Conservation (phyloP, 164 flowering plant species). For the Vitis cinerea region DNA sequence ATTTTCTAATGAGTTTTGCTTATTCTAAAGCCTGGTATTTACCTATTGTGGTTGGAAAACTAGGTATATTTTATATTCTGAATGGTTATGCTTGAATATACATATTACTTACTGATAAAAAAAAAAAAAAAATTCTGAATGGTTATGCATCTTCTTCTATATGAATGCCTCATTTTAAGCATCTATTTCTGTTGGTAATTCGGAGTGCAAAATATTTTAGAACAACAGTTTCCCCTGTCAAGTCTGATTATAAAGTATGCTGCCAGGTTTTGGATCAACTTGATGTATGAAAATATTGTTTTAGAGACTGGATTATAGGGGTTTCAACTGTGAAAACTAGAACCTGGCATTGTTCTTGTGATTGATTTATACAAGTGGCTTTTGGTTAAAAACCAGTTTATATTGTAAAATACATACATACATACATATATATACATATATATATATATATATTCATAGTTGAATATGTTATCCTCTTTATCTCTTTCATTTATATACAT, state of each 20-base stretch:
- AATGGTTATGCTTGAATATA: background rate
- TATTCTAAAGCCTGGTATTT: too few species aligned
- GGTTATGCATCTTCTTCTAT: background rate
- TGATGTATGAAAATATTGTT: background rate
- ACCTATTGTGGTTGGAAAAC: too few species aligned
- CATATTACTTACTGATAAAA: too few species aligned
- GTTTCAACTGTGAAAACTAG: background rate
- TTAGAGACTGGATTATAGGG: background rate
- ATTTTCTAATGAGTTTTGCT: background rate
- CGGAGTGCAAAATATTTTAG: background rate
- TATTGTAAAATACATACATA: too few species aligned
- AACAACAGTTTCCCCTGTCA: background rate
- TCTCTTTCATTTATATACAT: too few species aligned
- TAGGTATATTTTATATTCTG: background rate
- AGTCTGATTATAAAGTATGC: background rate
- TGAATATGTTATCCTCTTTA: too few species aligned
- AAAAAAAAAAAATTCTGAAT: too few species aligned
- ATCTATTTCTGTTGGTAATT: background rate
- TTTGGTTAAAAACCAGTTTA: background rate
- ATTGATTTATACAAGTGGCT: background rate
- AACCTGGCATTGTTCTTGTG: background rate
- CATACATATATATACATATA: too few species aligned
- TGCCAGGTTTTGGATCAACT: background rate
- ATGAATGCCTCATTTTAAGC: background rate
- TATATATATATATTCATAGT: too few species aligned